phyloP scores from a whole-genome alignment of 2,329 filamentous ascomycete species.

The Daldinia sp. region DNA sequence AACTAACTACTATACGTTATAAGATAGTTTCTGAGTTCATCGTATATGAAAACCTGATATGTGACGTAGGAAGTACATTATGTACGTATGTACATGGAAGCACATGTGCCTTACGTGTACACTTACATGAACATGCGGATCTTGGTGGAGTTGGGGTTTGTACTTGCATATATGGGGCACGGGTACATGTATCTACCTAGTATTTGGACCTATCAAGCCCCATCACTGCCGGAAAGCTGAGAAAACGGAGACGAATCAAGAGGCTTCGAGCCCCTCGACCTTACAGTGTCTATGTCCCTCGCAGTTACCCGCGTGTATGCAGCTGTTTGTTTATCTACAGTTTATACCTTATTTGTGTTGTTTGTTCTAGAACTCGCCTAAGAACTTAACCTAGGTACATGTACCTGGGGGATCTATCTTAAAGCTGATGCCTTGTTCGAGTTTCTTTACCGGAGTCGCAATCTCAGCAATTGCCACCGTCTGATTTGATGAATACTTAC shows the following conservation, averaged over 20 bases:
- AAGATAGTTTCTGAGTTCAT: too few species aligned
- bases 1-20: too few species aligned
- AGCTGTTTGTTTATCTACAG: not conserved
- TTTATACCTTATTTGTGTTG: not conserved
- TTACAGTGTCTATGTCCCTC: not conserved
- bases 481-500: conserved; percentile 12
- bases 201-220: not conserved
- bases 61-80: too few species aligned
- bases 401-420: too few species aligned
- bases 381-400: too few species aligned
- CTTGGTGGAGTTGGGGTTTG: not conserved
- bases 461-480: not conserved
- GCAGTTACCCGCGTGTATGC: not conserved
- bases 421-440: not conserved
- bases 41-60: too few species aligned
- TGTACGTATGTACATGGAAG: not conserved
- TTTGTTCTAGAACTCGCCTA: not conserved
- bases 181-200: not conserved
- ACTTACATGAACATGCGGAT: not conserved
- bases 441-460: not conserved
- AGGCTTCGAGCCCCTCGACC: not conserved
- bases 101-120: not conserved
- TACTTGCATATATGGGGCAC: too few species aligned
- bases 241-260: not conserved
- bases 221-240: not conserved